Evolutionary conservation across 495 filamentous ascomycete species (phyloP).

Genomic region (Xylaria grammica): DNA sequence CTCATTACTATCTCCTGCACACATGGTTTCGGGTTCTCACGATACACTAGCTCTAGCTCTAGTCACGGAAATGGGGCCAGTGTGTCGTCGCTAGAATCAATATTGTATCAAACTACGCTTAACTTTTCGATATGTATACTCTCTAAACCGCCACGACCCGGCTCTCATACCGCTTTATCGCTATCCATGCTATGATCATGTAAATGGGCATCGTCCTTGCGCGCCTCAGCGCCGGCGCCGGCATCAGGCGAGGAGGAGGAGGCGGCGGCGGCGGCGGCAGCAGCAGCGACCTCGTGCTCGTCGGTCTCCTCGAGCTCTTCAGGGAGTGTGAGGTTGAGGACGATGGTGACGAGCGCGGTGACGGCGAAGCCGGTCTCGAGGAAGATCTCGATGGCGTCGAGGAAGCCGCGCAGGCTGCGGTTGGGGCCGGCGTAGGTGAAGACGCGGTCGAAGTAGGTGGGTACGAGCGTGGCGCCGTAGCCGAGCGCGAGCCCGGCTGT

Average conservation of each 20-base stretch:
- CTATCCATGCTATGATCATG: conserved; percentile 16
- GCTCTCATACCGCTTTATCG: conserved; percentile 7
- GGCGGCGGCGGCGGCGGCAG: neutral
- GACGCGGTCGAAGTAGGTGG: conserved; percentile 74
- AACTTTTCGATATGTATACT: neutral
- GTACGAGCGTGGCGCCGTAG: conserved; percentile 81
- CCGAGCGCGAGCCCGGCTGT: conserved; percentile 79
- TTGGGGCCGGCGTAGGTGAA: conserved; percentile 77
- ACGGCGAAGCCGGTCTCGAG: conserved; percentile 82
- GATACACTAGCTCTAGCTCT: too few relatives aligned
- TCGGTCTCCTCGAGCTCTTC: conserved; percentile 69
- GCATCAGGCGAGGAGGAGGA: too few relatives aligned
- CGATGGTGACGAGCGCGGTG: conserved; percentile 70
- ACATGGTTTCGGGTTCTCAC: too few relatives aligned
- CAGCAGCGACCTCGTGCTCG: conserved; percentile 24
- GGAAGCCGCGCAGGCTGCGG: conserved; percentile 72
- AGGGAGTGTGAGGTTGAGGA: conserved; percentile 74
- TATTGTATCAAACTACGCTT: neutral
- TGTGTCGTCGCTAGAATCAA: neutral
- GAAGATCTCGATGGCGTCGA: conserved; percentile 80
- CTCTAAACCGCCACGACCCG: neutral
- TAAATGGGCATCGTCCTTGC: neutral
- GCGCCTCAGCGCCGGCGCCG: neutral
- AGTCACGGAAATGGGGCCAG: too few relatives aligned
- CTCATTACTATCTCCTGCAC: too few relatives aligned